Percentiles rank a stretch among this genome's conserved stretches.
Evolutionary conservation across 106 monocot species (phyloP).

Genomic region (Cymbidium sinense): DNA sequence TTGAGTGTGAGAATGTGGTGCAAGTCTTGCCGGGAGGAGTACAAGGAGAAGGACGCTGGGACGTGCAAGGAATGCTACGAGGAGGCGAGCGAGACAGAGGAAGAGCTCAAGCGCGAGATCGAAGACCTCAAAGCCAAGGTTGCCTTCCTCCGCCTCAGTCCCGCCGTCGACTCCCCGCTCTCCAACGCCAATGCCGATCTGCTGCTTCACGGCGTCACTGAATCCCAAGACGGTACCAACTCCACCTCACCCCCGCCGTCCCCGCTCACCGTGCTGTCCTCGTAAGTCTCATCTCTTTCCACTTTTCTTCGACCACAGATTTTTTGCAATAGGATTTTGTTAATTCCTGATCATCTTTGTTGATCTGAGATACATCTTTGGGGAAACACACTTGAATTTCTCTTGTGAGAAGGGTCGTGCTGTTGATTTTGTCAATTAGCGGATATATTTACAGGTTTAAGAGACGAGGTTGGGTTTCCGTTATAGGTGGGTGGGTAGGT

Average conservation of each 20-base stretch:
- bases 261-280: conserved; percentile 64
- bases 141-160: conserved; percentile 67
- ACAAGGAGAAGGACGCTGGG: conserved; percentile 65
- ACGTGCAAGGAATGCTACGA: conserved; percentile 99
- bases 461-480: not conserved
- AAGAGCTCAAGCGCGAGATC: conserved; percentile 96
- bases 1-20: conserved; percentile 52
- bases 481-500: not conserved
- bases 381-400: not conserved
- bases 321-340: not conserved
- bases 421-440: not conserved
- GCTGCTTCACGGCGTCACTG: conserved; percentile 28
- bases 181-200: conserved; percentile 20
- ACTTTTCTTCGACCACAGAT: not conserved
- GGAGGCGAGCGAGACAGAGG: conserved; percentile 96
- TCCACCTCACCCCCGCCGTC: conserved; percentile 19
- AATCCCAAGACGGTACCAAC: conserved; percentile 5
- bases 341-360: not conserved
- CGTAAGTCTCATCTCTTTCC: conserved; percentile 24
- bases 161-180: conserved; percentile 30
- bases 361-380: not conserved
- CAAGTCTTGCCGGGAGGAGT: conserved; percentile 75
- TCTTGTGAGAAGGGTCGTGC: not conserved
- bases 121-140: conserved; percentile 87
- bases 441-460: not conserved